Percentiles rank a stretch among this genome's conserved stretches.
Conservation (phyloP, 2,329 filamentous ascomycete species). For the Colletotrichum incanum region DNA sequence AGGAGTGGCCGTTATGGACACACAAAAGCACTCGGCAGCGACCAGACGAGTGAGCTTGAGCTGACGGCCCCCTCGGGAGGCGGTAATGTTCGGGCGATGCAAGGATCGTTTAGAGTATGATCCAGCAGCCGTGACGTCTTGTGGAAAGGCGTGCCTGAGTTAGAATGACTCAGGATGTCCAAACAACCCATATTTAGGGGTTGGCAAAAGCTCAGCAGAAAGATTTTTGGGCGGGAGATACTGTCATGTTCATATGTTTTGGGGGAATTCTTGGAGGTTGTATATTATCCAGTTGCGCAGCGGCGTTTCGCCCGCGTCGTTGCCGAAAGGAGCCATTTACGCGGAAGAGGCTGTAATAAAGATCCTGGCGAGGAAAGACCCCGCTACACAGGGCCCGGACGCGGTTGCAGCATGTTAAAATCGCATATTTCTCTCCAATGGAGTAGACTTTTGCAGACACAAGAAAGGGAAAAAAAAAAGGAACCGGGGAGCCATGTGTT, state of each 20-base stretch:
- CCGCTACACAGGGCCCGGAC: too few species aligned
- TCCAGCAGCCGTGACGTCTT: background rate
- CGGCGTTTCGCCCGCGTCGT: too few species aligned
- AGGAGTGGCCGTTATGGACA: conserved; percentile 17
- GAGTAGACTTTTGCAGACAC: too few species aligned
- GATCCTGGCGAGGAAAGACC: too few species aligned
- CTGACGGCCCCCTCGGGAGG: conserved; percentile 19
- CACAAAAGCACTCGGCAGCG: conserved; percentile 36
- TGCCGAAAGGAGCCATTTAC: too few species aligned
- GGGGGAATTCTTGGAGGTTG: conserved; percentile 1
- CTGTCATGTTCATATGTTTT: conserved; percentile 1
- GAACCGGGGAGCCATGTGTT: too few species aligned
- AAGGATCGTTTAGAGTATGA: conserved; percentile 40
- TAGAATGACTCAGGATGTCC: background rate
- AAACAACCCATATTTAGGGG: background rate
- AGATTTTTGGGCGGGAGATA: background rate
- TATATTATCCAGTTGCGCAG: conserved; percentile 1
- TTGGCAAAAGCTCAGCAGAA: background rate
- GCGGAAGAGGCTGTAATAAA: too few species aligned
- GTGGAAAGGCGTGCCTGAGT: background rate
- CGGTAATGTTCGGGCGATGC: conserved; percentile 31
- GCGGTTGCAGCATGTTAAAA: too few species aligned
- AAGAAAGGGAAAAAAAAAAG: too few species aligned
- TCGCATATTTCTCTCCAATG: too few species aligned
- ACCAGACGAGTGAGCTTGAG: conserved; percentile 42